Evolutionary conservation across 768 basidiomycete species (phyloP), one percentile per base, ranked within the genome.

Genomic region (Pleurotus salmoneostramineus): DNA sequence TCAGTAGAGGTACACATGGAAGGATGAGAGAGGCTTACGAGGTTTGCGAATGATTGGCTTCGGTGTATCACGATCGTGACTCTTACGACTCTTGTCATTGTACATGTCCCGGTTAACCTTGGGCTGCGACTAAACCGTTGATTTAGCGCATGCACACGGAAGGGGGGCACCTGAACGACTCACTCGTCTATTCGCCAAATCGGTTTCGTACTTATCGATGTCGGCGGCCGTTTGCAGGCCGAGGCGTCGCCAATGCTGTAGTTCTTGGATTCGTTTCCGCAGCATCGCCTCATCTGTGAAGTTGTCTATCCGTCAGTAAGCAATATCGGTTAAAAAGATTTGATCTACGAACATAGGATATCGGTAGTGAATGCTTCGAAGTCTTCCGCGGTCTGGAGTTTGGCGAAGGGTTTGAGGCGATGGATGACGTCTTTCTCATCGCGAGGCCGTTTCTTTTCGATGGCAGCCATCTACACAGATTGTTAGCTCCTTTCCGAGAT

Each of bases 401-500:
- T 84, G 31, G 96, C 84, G 70, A 98, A 98, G 2, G 94, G 92
- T 62, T 95, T 89, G 56, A 95, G 79, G 27, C 95, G 85, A 63
- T 93, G 86, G 21, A 94, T 72, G 56, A 98, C 87, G 61, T 98
- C 97, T 62, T 90, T 85, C 65, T 98, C 95, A 61, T 98, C 96
- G 64, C 90, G 88, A 6, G 83, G 82, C 14, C 93, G 79, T 69
- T 97, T 98, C 75, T 95, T 91, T 63, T 99, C 96, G 2, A 82
- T 81, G 7, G 92, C 91, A 79, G 91, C 87, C 77, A 94, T 89
- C 96, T 97, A 66, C 17, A 59, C 37, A 50, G 34, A 50, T 34
- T 44, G 37, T 51, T 33, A 43, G 33, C 15, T 31, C 33, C n/a
- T 10, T 34, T 34, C 50, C 2, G 11, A 34, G 27, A 58, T 21